Evolutionary conservation across 805 yeast species (phyloP).

Genomic region (Ogataea corticis): DNA sequence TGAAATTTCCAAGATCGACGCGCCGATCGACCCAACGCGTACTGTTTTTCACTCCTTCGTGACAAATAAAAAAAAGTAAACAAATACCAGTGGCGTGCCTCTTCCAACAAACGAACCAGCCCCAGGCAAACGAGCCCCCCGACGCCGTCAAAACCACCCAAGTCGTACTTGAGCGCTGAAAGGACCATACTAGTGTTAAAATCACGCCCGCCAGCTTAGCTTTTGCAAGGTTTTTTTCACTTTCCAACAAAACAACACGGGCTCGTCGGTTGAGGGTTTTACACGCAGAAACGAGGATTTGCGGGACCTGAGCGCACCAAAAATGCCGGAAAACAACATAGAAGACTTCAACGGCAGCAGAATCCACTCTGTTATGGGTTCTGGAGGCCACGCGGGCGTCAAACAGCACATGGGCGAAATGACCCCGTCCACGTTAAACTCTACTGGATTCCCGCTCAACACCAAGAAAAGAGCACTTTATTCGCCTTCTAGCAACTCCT

Average conservation of each 20-base stretch:
- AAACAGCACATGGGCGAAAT: constrained; percentile 16
- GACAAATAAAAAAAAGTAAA: constrained; percentile 8
- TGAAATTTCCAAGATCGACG: not conserved
- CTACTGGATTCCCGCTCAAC: constrained; percentile 32
- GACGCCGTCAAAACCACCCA: no score
- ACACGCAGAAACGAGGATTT: not conserved
- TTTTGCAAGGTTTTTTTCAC: no score
- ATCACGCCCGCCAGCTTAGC: no score
- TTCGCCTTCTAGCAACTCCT: constrained; percentile 27
- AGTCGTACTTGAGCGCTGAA: no score
- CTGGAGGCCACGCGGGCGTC: not conserved
- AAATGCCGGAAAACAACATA: constrained; percentile 4
- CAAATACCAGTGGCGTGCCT: not conserved
- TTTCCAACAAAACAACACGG: not conserved
- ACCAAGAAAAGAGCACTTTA: constrained; percentile 30
- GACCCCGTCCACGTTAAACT: constrained; percentile 26
- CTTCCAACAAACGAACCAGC: not conserved
- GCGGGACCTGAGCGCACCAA: constrained; percentile 1
- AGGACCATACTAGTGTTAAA: no score
- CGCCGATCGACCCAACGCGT: constrained; percentile 7
- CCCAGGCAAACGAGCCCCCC: no score
- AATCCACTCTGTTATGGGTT: not conserved
- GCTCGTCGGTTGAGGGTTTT: not conserved
- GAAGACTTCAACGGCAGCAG: constrained; percentile 9
- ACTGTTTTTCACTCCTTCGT: not conserved